Percentiles rank a stretch among this genome's conserved stretches.
Evolutionary conservation across 75 land plant species (phyloP).

Genomic region (Azolla pinnata): DNA sequence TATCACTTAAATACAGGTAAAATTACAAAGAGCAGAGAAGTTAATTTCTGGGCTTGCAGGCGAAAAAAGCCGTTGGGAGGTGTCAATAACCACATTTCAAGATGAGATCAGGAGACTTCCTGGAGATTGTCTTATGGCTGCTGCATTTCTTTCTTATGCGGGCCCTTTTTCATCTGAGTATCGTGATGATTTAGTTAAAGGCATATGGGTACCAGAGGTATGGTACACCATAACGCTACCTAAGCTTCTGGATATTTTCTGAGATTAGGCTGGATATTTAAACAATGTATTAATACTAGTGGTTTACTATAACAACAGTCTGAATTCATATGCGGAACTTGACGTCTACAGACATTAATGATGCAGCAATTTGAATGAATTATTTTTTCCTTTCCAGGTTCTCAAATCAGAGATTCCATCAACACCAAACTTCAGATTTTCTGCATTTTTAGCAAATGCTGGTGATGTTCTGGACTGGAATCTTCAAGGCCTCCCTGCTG

Average conservation of each 20-base stretch:
- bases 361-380: no score
- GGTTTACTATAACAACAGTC: no score
- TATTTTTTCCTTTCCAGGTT: no score
- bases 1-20: no score
- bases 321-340: no score
- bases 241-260: no score
- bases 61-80: conserved; percentile 30
- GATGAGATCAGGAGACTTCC: conserved; percentile 23
- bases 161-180: conserved; percentile 31
- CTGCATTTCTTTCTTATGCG: conserved; percentile 27
- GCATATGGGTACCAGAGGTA: conserved; percentile 18
- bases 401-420: conserved; percentile 21
- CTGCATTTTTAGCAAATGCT: conserved; percentile 20
- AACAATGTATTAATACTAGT: no score
- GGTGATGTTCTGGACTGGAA: conserved; percentile 33
- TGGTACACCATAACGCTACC: no score
- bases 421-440: conserved; percentile 14
- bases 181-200: conserved; percentile 26
- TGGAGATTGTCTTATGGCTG: conserved; percentile 28
- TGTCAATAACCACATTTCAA: conserved; percentile 25
- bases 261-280: no score
- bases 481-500: conserved; percentile 29
- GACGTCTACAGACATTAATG: no score
- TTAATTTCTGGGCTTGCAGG: conserved; percentile 24
- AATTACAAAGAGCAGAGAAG: conserved; percentile 25